Base-by-base conservation (phyloP, 2,329 filamentous ascomycete species). In the Exophiala sp. region DNA sequence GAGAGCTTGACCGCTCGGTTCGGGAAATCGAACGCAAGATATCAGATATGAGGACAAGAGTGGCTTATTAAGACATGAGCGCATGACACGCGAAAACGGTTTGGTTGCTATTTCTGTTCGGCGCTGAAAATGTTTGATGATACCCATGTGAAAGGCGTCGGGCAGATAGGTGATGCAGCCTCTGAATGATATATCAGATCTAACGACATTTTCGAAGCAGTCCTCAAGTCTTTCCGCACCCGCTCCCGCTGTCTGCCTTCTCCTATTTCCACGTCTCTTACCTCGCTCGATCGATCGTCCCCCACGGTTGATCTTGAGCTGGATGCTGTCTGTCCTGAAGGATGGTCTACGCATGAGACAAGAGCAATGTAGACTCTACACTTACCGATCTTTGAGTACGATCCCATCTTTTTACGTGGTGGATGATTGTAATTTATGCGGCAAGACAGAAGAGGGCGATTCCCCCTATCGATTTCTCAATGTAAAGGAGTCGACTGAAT, bases 21-120 rank as follows among this genome's bases (percentile, higher is more conserved):
- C 74, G 88, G 61, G 88, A 97, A 70, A 93, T 98, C 64, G 94
- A 98, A 75, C 83, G 93, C 63, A 96, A 96, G 73, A 91, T 98
- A 64, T 89, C 86, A 58, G 76, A 79, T 64, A 79, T 79, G 72
- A 70, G 76, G 50, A 79, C 76, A 44, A 66, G 76, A 56, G 77
- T 78, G 57, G 76, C 76, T 56, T 79, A 79, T 60, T 76, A 61
- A 51, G 22, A 32, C n/a, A 3, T 7, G 29, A 3, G 29, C 29
- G 7, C 7, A 32, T 13, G 29, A n/a, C 11, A 9, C 11, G 24
- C n/a, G 11, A 13, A 37, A 19, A 13, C 7, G 8, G 14, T 37
- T 37, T 37, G 34, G 13, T 8, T 18, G 5, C n/a, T n/a, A 18
- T 19, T 37, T 37, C 6, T 19, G 34, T 19, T 37, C 14, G 13